Base-by-base conservation (phyloP, 768 basidiomycete genomes). In the Auriculariales sp. region DNA sequence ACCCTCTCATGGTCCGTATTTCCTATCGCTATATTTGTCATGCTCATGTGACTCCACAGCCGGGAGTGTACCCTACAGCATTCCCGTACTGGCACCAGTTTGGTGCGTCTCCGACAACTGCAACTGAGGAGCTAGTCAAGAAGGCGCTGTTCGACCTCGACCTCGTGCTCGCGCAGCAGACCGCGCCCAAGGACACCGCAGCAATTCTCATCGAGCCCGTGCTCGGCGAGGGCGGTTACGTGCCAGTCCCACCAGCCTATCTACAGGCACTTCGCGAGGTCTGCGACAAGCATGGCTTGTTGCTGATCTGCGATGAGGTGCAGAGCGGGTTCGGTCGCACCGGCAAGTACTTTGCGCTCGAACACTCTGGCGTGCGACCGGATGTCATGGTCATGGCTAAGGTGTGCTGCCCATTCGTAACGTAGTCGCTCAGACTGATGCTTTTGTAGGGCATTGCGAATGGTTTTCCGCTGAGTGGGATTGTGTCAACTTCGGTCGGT, bases 71-170 rank as follows among this genome's bases (percentile, higher is more conserved):
- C 65, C 70, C 76, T 0, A 74, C 79, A 9, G 78, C 91, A 0
- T 98, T 78, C 72, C 94, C 94, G 0, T 97, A 82, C 71, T 95
- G 91, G 89, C 92, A 94, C 62, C 85, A 90, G 55, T 66, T 78
- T 51, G 79, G 78, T 46, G 59, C 82, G 2, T 65, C 77, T 2
- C 70, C 70, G 2, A 64, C 67, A 32, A 80, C 83, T 0, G 66
- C 78, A 7, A 66, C 74, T 48, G 68, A 72, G 14, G 71, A 74
- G 34, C 72, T 90, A 14, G 72, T 81, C 47, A 59, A 73, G 27
- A 65, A 77, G 35, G 79, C 82, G 17, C 71, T 91, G 14, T 81
- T 83, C 64, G 87, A 93, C 61, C 73, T 97, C 17, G 81, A 89
- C 49, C 73, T 95, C 12, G 61, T 94, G 11, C 66, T 83, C 52